Percentiles rank a stretch among this genome's conserved stretches.
Conservation (phyloP, 2,329 filamentous ascomycete species). For the Myriangium duriaei region DNA sequence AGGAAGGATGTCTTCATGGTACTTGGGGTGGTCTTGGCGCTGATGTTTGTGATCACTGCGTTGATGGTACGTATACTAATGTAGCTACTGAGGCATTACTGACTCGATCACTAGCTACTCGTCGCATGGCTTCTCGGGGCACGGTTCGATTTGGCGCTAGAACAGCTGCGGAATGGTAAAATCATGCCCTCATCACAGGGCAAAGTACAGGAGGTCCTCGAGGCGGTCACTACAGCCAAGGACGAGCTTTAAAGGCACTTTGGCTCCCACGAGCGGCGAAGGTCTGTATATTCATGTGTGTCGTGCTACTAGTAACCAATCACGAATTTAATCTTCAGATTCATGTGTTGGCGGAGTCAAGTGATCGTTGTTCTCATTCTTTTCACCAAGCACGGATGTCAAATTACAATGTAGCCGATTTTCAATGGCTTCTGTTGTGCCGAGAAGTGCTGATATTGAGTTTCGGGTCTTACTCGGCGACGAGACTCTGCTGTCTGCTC, state of each 20-base stretch:
- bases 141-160: conserved; percentile 59
- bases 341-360: conserved; percentile 3
- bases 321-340: conserved; percentile 9
- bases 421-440: conserved; percentile 83
- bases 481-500: conserved; percentile 13
- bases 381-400: conserved; percentile 84
- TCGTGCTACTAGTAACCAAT: conserved; percentile 6
- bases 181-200: conserved; percentile 26
- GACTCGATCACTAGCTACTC: conserved; percentile 45
- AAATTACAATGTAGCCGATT: conserved; percentile 88
- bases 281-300: conserved; percentile 8
- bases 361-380: too few species aligned
- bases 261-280: conserved; percentile 1
- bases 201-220: conserved; percentile 12
- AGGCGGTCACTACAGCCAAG: conserved; percentile 11
- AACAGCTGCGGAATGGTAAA: conserved; percentile 41
- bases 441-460: conserved; percentile 89
- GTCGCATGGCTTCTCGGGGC: conserved; percentile 71
- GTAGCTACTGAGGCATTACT: background rate
- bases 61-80: conserved; percentile 56
- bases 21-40: conserved; percentile 50
- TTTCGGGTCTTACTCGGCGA: conserved; percentile 16
- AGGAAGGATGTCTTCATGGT: conserved; percentile 50
- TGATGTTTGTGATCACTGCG: conserved; percentile 58
- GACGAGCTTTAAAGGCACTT: conserved; percentile 17